Conservation (phyloP, 805 yeast species). For the Wickerhamiella musiphila region DNA sequence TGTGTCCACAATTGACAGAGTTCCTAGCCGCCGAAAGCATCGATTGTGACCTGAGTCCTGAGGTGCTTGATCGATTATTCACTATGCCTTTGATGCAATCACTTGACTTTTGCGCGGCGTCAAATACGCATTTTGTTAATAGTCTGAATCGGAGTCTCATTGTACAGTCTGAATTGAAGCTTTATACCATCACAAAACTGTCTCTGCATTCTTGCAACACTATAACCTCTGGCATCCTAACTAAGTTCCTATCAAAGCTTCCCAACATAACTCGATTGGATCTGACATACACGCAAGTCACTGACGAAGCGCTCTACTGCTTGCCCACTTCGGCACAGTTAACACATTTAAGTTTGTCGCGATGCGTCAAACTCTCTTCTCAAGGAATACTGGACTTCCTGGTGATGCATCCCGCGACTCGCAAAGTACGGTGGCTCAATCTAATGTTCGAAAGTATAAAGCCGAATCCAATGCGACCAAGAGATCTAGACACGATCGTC, state of each 20-base stretch:
- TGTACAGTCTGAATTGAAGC: constrained; percentile 11
- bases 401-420: constrained; percentile 49
- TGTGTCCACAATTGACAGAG: constrained; percentile 52
- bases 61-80: constrained; percentile 39
- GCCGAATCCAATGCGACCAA: constrained; percentile 33
- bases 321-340: constrained; percentile 42
- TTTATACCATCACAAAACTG: constrained; percentile 27
- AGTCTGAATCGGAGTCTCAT: constrained; percentile 31
- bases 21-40: constrained; percentile 74
- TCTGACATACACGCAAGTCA: constrained; percentile 63
- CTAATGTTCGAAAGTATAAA: constrained; percentile 47
- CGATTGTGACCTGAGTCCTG: constrained; percentile 56
- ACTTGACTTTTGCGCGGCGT: constrained; percentile 79
- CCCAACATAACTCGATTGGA: constrained; percentile 49
- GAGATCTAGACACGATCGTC: constrained; percentile 34
- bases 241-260: constrained; percentile 39
- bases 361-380: constrained; percentile 52
- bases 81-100: constrained; percentile 43
- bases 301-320: constrained; percentile 38
- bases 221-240: constrained; percentile 39
- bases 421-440: constrained; percentile 46
- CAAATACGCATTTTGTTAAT: constrained; percentile 41
- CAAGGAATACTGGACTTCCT: constrained; percentile 54
- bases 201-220: constrained; percentile 85
- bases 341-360: constrained; percentile 56